These are phyloP conservation scores for Filobasidium floriforme DNA, from an alignment of 768 basidiomycete species.

Conservation along the genomic window DNA sequence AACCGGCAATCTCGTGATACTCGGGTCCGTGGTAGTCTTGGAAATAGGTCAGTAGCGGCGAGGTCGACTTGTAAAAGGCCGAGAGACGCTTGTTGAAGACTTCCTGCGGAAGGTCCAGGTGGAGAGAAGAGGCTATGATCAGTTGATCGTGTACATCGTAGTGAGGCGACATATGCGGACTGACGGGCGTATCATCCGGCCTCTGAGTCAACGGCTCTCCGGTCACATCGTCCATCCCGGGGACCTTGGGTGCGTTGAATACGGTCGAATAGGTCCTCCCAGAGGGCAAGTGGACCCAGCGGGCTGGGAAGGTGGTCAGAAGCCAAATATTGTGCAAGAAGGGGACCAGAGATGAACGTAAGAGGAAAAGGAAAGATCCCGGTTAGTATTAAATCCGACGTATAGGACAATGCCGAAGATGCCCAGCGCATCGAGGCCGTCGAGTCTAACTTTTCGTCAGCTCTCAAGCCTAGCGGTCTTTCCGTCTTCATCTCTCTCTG, in stretches of 20 bases:
- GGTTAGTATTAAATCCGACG: too few species aligned
- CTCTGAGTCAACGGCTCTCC: slow-evolving; percentile 43
- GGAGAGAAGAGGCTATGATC: neutral
- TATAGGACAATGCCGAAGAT: too few species aligned
- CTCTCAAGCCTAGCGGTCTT: neutral
- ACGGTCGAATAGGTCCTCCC: slow-evolving; percentile 45
- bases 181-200: slow-evolving; percentile 45
- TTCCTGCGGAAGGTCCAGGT: slow-evolving; percentile 29
- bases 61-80: slow-evolving; percentile 44
- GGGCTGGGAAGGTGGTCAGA: slow-evolving; percentile 28
- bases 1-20: slow-evolving; percentile 41
- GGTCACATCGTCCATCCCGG: slow-evolving; percentile 44
- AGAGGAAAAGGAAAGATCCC: neutral
- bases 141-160: neutral
- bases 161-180: neutral
- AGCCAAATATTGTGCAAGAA: neutral
- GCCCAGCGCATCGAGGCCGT: too few species aligned
- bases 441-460: too few species aligned
- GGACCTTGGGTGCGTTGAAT: slow-evolving; percentile 39
- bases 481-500: neutral
- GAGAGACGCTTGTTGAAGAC: slow-evolving; percentile 43
- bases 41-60: slow-evolving; percentile 44
- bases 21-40: slow-evolving; percentile 36
- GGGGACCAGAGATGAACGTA: neutral
- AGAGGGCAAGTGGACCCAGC: slow-evolving; percentile 45